Base-by-base conservation (phyloP, 2,329 filamentous ascomycete genomes). In the Paraphoma sp. region DNA sequence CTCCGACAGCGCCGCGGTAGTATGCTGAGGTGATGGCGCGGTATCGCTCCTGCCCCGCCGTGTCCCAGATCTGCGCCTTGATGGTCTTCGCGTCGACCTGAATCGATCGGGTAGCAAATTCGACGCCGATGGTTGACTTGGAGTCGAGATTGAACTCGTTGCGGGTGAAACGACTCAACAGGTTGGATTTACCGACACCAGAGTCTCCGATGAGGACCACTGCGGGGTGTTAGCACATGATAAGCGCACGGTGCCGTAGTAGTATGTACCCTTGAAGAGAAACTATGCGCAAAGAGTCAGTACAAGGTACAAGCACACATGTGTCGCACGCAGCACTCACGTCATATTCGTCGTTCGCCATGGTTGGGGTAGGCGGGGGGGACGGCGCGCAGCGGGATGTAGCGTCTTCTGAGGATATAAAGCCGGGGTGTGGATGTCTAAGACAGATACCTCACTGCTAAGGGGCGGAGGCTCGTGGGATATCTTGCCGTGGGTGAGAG, bases 311-410 rank as follows among this genome's bases (percentile, higher is more conserved):
- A 60, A 56, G 55, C 53, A 61, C 56, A 62, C 62, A 59, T 54
- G 45, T 52, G 60, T 60, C 54, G 60, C 65, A 66, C 59, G 56
- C 62, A 54, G 57, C 51, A 68, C 93, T 86, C 84, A 98, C 94
- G 89, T 99, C 95, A 84, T 99, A 99, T 86, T 99, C 95, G 87
- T 99, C 95, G 89, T 98, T 99, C 77, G 94, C 95, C 95, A 98
- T 99, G 53, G 72, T 71, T 74, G 73, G 64, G 62, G 72, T 75
- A 70, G 65, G 67, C 58, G 67, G 63, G 64, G 70, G 60, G 54
- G 56, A 47, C 48, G 57, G 45, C 59, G 54, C 58, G 61, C 56
- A 54, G 59, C 42, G 36, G 51, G 40, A 4, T 11, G 40, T 56
- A 48, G 52, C 50, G 30, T 51, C 56, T 43, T 49, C 62, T 45